These are phyloP conservation scores for Exophiala mesophila DNA, from an alignment of 2,329 filamentous ascomycete species.

Conservation along the genomic window DNA sequence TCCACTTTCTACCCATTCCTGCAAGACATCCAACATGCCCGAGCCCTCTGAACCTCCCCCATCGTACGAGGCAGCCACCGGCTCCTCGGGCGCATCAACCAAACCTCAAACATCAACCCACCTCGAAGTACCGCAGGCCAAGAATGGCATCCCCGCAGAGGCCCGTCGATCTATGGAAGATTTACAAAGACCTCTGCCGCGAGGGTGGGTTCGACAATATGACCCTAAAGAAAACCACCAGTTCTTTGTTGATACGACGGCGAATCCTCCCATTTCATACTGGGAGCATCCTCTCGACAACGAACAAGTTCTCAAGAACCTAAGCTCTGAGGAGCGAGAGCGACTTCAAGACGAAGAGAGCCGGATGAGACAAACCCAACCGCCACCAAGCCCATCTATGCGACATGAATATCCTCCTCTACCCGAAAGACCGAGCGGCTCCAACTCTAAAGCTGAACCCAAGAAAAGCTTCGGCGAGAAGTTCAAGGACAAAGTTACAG, in stretches of 20 bases:
- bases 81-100: slow-evolving; percentile 19
- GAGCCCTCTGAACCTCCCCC: slow-evolving; percentile 31
- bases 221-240: slow-evolving; percentile 52
- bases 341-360: slow-evolving; percentile 35
- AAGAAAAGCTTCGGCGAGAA: slow-evolving; percentile 49
- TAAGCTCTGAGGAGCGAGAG: slow-evolving; percentile 48
- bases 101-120: slow-evolving; percentile 20
- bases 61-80: slow-evolving; percentile 33
- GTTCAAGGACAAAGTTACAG: slow-evolving; percentile 57
- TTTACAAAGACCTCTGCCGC: slow-evolving; percentile 50
- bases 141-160: slow-evolving; percentile 51
- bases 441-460: slow-evolving; percentile 22
- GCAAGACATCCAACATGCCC: slow-evolving; percentile 11
- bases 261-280: slow-evolving; percentile 52
- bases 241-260: slow-evolving; percentile 58
- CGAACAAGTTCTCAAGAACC: slow-evolving; percentile 46
- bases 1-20: slow-evolving; percentile 21
- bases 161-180: slow-evolving; percentile 59
- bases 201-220: slow-evolving; percentile 55
- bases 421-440: slow-evolving; percentile 16
- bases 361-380: slow-evolving; percentile 28
- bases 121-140: slow-evolving; percentile 29
- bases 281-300: slow-evolving; percentile 62
- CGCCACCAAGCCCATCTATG: slow-evolving; percentile 25
- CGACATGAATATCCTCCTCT: slow-evolving; percentile 25